phyloP scores from a whole-genome alignment of 2,329 filamentous ascomycete species.

The Colletotrichum plurivorum region DNA sequence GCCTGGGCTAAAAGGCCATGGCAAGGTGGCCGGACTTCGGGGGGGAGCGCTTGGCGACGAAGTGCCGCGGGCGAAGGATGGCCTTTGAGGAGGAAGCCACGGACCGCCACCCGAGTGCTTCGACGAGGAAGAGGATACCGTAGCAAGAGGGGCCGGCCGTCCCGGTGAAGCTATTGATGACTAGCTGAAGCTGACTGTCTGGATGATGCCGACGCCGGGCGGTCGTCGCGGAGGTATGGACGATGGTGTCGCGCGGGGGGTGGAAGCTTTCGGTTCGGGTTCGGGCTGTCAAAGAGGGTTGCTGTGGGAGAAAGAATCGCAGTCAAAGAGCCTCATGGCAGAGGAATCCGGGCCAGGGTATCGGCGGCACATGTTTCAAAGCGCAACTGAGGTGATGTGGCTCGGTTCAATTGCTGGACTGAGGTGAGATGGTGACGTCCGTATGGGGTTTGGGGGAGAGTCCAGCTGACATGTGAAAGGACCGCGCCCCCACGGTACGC shows the following conservation, averaged over 20 bases:
- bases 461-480: slow-evolving; percentile 41
- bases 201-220: no score
- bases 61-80: background rate
- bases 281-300: slow-evolving; percentile 1
- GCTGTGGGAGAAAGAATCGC: background rate
- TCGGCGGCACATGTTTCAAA: slow-evolving; percentile 39
- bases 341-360: slow-evolving; percentile 24
- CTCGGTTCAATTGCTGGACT: slow-evolving; percentile 40
- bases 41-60: slow-evolving; percentile 26
- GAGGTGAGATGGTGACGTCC: slow-evolving; percentile 39
- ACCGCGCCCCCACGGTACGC: background rate
- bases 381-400: slow-evolving; percentile 18
- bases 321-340: slow-evolving; percentile 23
- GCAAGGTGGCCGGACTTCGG: slow-evolving; percentile 20
- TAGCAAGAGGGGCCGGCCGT: background rate
- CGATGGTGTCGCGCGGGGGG: slow-evolving; percentile 17
- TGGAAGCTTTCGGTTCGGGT: background rate
- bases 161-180: slow-evolving; percentile 7
- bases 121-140: slow-evolving; percentile 1
- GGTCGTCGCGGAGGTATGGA: background rate
- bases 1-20: slow-evolving; percentile 28
- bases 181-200: background rate
- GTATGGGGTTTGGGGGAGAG: slow-evolving; percentile 18
- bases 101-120: slow-evolving; percentile 31
- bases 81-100: slow-evolving; percentile 6